Percentiles rank a stretch among this genome's conserved stretches.
These are phyloP conservation scores for Gracilaria vermiculophylla DNA, from an alignment of 23 red algal species.

Conservation along the genomic window DNA sequence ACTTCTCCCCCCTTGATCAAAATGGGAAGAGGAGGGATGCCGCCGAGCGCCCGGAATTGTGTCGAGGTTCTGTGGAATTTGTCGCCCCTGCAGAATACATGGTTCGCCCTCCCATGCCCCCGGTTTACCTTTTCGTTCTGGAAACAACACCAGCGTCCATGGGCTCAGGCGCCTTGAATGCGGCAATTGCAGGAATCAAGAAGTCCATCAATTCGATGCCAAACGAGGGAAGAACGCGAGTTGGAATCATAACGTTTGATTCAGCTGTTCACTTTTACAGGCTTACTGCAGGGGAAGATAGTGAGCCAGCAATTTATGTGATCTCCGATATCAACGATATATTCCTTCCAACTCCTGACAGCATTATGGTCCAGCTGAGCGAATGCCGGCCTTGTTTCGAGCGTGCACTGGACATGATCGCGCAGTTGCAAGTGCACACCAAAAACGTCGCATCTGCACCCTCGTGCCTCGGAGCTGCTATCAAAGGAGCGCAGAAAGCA, in stretches of 20 bases:
- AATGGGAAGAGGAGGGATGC: constrained; percentile 78
- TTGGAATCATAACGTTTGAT: constrained; percentile 90
- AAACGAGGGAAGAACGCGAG: constrained; percentile 82
- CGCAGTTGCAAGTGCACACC: constrained; percentile 2
- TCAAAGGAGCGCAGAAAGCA: constrained; percentile 67
- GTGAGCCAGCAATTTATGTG: constrained; percentile 73
- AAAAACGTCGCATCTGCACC: constrained; percentile 37
- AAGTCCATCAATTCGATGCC: constrained; percentile 81
- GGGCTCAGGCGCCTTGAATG: constrained; percentile 69
- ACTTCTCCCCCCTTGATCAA: constrained; percentile 91
- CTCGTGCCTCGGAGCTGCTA: constrained; percentile 69
- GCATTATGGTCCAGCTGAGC: constrained; percentile 74
- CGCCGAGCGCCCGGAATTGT: constrained; percentile 77
- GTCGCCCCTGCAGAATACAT: constrained; percentile 98
- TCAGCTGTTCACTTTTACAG: constrained; percentile 76
- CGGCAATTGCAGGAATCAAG: constrained; percentile 70
- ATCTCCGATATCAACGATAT: constrained; percentile 91
- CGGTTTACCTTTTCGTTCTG: constrained; percentile 96
- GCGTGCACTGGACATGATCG: constrained; percentile 78
- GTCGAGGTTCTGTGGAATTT: constrained; percentile 82
- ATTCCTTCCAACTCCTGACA: constrained; percentile 86
- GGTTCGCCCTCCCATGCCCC: constrained; percentile 97
- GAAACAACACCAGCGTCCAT: constrained; percentile 81
- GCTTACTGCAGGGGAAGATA: constrained; percentile 57
- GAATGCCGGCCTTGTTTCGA: constrained; percentile 83